phyloP scores from a whole-genome alignment of 73 alveolate species.

The Paramecium caudatum region DNA sequence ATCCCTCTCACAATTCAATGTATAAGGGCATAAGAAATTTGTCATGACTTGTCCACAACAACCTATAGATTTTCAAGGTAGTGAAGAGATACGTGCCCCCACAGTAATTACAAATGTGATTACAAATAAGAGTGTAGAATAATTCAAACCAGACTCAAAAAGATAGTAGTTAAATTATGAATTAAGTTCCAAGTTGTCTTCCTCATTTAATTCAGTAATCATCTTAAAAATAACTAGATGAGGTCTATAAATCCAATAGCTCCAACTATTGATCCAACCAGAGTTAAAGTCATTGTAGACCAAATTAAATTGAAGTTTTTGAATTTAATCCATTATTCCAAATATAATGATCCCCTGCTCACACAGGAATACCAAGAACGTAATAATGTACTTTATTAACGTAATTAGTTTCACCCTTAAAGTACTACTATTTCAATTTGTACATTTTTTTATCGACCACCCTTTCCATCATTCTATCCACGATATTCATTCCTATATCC shows the following conservation, averaged over 20 bases:
- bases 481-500: not conserved
- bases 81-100: slow-evolving; percentile 46
- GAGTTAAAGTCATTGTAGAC: not conserved
- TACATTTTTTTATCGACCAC: slow-evolving; percentile 17
- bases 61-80: slow-evolving; percentile 20
- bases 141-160: not conserved
- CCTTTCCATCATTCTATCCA: not conserved
- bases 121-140: slow-evolving; percentile 38
- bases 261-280: too few relatives aligned
- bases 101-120: slow-evolving; percentile 17
- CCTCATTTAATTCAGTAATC: not conserved
- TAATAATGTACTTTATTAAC: not conserved
- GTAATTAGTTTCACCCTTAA: slow-evolving; percentile 3
- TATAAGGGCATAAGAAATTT: not conserved
- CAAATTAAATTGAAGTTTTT: slow-evolving; percentile 22
- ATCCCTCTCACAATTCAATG: not conserved
- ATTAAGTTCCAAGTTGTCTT: slow-evolving; percentile 16
- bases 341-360: slow-evolving; percentile 36
- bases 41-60: slow-evolving; percentile 5
- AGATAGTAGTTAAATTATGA: not conserved
- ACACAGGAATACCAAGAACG: slow-evolving; percentile 19
- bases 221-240: not conserved
- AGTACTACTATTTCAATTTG: not conserved
- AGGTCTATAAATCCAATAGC: too few relatives aligned
- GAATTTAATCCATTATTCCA: slow-evolving; percentile 25